phyloP scores from a whole-genome alignment of 2,329 filamentous ascomycete species.

The Fusarium pseudoanthophilum region DNA sequence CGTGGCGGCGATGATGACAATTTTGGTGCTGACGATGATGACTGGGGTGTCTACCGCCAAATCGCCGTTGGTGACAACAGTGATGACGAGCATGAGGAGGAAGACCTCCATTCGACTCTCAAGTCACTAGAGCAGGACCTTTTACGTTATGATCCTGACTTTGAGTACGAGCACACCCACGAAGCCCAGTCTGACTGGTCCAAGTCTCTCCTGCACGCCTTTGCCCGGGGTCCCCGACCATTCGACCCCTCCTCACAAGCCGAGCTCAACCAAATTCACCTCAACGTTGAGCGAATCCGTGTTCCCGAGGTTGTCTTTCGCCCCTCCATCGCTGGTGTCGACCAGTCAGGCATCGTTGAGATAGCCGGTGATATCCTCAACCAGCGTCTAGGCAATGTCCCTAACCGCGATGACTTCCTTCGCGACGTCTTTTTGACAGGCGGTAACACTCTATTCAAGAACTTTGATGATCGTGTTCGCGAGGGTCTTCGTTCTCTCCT shows the following conservation, averaged over 20 bases:
- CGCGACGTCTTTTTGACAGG: slow-evolving; percentile 93
- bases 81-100: slow-evolving; percentile 92
- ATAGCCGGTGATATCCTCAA: slow-evolving; percentile 90
- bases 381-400: slow-evolving; percentile 74
- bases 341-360: slow-evolving; percentile 93
- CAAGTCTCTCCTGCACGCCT: slow-evolving; percentile 89
- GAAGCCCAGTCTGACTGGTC: slow-evolving; percentile 97
- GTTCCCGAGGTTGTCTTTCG: slow-evolving; percentile 95
- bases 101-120: slow-evolving; percentile 80
- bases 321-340: slow-evolving; percentile 88
- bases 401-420: slow-evolving; percentile 74
- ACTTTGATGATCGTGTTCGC: slow-evolving; percentile 84
- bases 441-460: slow-evolving; percentile 87
- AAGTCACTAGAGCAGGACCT: slow-evolving; percentile 85
- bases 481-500: slow-evolving; percentile 78
- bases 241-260: slow-evolving; percentile 83
- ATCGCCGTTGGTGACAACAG: slow-evolving; percentile 85
- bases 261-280: slow-evolving; percentile 86
- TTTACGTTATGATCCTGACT: slow-evolving; percentile 85
- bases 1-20: slow-evolving; percentile 93
- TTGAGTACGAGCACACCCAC: slow-evolving; percentile 91
- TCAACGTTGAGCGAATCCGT: slow-evolving; percentile 96
- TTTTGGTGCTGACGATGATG: slow-evolving; percentile 96
- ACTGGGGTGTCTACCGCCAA: slow-evolving; percentile 96
- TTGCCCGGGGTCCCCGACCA: slow-evolving; percentile 86